A percentile compares a stretch with the other conserved stretches of the same genome.
Conservation (phyloP, 202 grass and related monocot genomes). For the Eragrostis tef region DNA sequence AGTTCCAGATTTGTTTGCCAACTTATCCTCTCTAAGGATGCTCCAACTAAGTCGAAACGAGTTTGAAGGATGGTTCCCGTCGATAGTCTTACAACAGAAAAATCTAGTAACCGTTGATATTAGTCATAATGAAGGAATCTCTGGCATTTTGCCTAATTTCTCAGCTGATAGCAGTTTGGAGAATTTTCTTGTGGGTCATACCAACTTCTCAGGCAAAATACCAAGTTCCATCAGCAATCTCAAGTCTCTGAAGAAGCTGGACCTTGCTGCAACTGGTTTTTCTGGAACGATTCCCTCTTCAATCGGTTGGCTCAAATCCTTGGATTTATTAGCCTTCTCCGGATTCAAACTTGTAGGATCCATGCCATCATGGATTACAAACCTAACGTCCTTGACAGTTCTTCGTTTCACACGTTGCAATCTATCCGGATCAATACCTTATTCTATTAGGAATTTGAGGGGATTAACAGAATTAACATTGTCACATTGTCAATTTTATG, state of each 20-base stretch:
- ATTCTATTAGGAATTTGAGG: background rate
- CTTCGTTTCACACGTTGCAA: slow-evolving; percentile 17
- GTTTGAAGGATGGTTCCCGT: background rate
- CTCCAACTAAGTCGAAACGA: background rate
- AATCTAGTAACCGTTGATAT: no score
- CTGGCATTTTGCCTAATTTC: no score
- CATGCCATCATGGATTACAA: slow-evolving; percentile 41
- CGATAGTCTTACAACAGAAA: no score
- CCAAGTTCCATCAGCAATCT: background rate
- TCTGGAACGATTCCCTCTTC: slow-evolving; percentile 24
- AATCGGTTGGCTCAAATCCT: slow-evolving; percentile 29
- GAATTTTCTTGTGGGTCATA: no score
- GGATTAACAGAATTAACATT: no score
- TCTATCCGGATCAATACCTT: slow-evolving; percentile 43
- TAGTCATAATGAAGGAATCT: no score
- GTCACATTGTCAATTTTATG: no score
- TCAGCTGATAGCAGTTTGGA: no score
- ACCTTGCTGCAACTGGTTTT: background rate
- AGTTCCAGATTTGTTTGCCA: background rate
- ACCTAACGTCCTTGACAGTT: slow-evolving; percentile 23
- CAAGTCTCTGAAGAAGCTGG: slow-evolving; percentile 29
- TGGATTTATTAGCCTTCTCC: background rate
- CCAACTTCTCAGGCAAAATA: background rate
- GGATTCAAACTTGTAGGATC: slow-evolving; percentile 1
- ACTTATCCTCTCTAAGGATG: background rate